Evolutionary conservation across 495 filamentous ascomycete genomes (phyloP).

Genomic region (Trichoderma parareesei): DNA sequence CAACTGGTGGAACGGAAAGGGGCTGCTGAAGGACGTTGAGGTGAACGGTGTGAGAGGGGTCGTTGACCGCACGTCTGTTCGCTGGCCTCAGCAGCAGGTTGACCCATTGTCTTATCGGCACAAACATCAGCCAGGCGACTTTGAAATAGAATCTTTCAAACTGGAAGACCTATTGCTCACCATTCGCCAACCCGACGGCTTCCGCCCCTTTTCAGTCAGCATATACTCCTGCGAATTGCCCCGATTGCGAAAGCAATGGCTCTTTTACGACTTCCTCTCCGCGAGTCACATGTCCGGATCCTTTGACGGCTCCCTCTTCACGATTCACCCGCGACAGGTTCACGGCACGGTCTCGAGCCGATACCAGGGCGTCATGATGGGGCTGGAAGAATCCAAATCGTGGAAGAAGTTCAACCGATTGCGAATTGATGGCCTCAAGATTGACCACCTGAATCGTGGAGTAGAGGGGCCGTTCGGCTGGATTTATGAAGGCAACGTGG

Average conservation of each 20-base stretch:
- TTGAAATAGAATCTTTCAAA: slow-evolving; percentile 93
- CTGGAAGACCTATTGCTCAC: slow-evolving; percentile 90
- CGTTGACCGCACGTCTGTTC: slow-evolving; percentile 76
- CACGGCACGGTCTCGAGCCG: slow-evolving; percentile 52
- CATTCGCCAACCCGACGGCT: slow-evolving; percentile 79
- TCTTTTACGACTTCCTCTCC: slow-evolving; percentile 95
- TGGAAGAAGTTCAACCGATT: slow-evolving; percentile 94
- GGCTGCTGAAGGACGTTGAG: slow-evolving; percentile 82
- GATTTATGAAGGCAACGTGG: slow-evolving; percentile 94
- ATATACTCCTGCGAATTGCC: slow-evolving; percentile 93
- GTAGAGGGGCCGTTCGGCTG: slow-evolving; percentile 92
- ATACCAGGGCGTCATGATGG: slow-evolving; percentile 30
- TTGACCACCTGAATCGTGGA: slow-evolving; percentile 92
- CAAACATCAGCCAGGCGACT: slow-evolving; percentile 85
- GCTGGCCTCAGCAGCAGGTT: slow-evolving; percentile 57
- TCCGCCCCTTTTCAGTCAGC: slow-evolving; percentile 89
- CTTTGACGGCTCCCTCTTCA: slow-evolving; percentile 92
- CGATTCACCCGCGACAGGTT: slow-evolving; percentile 87
- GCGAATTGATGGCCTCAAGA: slow-evolving; percentile 85
- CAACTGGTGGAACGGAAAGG: slow-evolving; percentile 97
- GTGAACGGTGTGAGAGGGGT: slow-evolving; percentile 95
- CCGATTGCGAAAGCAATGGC: slow-evolving; percentile 86
- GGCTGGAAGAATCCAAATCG: slow-evolving; percentile 34
- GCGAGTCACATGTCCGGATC: slow-evolving; percentile 95
- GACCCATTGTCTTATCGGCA: slow-evolving; percentile 85